A percentile compares a stretch with the other conserved stretches of the same genome.
Conservation (phyloP, 257 asterid genomes). For the Solanum pennellii region DNA sequence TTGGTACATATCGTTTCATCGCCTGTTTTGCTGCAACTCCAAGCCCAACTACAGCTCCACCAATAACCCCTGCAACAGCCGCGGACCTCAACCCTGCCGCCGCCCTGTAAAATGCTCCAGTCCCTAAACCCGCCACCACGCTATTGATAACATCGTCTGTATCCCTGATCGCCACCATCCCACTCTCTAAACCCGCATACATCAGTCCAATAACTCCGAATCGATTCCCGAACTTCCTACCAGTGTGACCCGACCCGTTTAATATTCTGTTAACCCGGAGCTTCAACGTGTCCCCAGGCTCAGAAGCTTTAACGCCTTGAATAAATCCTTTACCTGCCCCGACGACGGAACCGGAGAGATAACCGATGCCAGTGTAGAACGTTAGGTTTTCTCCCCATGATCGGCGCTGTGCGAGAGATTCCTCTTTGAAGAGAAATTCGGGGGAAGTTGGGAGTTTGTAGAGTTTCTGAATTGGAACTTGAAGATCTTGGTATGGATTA, state of each 20-base stretch:
- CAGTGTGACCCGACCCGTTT: slow-evolving; percentile 8
- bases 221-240: slow-evolving; percentile 10
- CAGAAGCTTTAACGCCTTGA: slow-evolving; percentile 1
- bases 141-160: slow-evolving; percentile 60
- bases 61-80: slow-evolving; percentile 71
- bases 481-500: slow-evolving; percentile 6
- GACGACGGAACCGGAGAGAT: neutral
- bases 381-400: slow-evolving; percentile 4
- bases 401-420: slow-evolving; percentile 1
- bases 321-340: neutral
- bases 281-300: slow-evolving; percentile 2
- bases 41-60: slow-evolving; percentile 46
- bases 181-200: slow-evolving; percentile 15
- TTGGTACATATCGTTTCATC: slow-evolving; percentile 51
- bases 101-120: slow-evolving; percentile 54
- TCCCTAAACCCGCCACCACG: slow-evolving; percentile 60
- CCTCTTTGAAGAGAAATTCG: neutral
- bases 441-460: neutral
- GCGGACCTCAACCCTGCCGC: slow-evolving; percentile 65
- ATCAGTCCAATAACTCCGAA: slow-evolving; percentile 5
- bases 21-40: slow-evolving; percentile 50
- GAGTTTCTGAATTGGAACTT: neutral
- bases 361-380: slow-evolving; percentile 2
- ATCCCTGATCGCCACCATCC: slow-evolving; percentile 39
- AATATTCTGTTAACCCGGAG: slow-evolving; percentile 5